A percentile compares a stretch with the other conserved stretches of the same genome.
phyloP scores from a whole-genome alignment of 1,284 basidiomycete genomes.

The Stygiomarasmius scandens region DNA sequence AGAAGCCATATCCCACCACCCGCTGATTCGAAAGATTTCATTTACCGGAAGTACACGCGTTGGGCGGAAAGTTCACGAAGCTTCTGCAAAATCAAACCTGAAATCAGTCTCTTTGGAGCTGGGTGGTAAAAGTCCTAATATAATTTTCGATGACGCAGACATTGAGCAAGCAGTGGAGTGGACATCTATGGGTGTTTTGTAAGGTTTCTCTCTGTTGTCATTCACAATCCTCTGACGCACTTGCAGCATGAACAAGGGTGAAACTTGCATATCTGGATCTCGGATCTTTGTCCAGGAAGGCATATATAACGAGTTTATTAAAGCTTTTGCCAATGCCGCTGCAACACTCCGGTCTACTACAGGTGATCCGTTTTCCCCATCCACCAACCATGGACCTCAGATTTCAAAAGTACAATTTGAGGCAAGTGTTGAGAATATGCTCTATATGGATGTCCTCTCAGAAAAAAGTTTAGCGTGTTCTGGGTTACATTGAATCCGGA shows the following conservation, averaged over 20 bases:
- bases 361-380: conserved; percentile 74
- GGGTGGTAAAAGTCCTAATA: conserved; percentile 82
- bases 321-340: conserved; percentile 58
- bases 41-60: conserved; percentile 60
- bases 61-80: conserved; percentile 67
- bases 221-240: neutral
- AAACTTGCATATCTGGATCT: conserved; percentile 83
- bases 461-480: conserved; percentile 77
- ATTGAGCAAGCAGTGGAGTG: conserved; percentile 82
- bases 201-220: conserved; percentile 30
- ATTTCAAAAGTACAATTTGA: conserved; percentile 74
- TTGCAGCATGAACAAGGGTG: conserved; percentile 50
- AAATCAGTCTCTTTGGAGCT: conserved; percentile 80
- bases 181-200: conserved; percentile 84
- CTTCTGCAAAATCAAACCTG: conserved; percentile 65
- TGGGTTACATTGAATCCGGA: conserved; percentile 86
- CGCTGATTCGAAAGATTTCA: conserved; percentile 48
- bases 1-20: conserved; percentile 58
- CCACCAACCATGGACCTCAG: conserved; percentile 87
- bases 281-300: conserved; percentile 83
- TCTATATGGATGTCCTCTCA: too few species aligned
- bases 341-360: conserved; percentile 46
- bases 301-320: conserved; percentile 78
- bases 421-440: too few species aligned
- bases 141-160: conserved; percentile 77